Evolutionary conservation across 1,284 basidiomycete species (phyloP), one percentile per base, ranked within the genome.

Genomic region (Sporisorium iseilematis-ciliati): DNA sequence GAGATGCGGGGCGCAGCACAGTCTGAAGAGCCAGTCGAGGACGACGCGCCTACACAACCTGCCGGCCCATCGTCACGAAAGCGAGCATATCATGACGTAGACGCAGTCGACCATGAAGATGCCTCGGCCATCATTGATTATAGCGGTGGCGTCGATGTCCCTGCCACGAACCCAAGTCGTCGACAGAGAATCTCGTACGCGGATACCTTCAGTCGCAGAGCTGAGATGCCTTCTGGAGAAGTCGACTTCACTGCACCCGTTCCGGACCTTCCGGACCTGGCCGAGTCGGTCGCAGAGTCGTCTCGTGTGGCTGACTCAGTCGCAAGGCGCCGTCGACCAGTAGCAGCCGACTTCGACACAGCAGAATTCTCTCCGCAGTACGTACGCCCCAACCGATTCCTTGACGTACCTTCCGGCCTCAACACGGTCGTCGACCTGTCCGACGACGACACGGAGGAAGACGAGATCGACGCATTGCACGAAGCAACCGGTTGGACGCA

Each of bases 351-450:
- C 45, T 67, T 67, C 40, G 70, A 67, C 18, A 50, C 53, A 3
- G 49, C 50, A 40, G 70, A 64, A 23, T 65, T 57, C 40, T 45
- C 43, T n/a, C 61, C 60, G n/a, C 61, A 26, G 29, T 18, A 14
- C 10, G 35, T 45, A 16, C 58, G 48, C 8, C 43, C 53, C 29
- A 42, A 57, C 18, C 25, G 67, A 20, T 75, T 75, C 51, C 25
- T 75, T 1, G 67, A 70, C 48, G 67, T 71, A 0, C 73, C 73
- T 2, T 65, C 59, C 1, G 67, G 73, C 12, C 64, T 70, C 45
- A 75, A 71, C 20, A 70, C 64, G 4, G 57, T 75, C 14, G 58
- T 75, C 41, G 73, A 75, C 20, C 40, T 75, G 21, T 75, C 73
- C 7, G 73, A 75, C 49, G 67, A 71, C 46, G 72, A 75, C n/a